Conservation (phyloP, 2,329 filamentous ascomycete genomes). For the Plenodomus tracheiphilus region DNA sequence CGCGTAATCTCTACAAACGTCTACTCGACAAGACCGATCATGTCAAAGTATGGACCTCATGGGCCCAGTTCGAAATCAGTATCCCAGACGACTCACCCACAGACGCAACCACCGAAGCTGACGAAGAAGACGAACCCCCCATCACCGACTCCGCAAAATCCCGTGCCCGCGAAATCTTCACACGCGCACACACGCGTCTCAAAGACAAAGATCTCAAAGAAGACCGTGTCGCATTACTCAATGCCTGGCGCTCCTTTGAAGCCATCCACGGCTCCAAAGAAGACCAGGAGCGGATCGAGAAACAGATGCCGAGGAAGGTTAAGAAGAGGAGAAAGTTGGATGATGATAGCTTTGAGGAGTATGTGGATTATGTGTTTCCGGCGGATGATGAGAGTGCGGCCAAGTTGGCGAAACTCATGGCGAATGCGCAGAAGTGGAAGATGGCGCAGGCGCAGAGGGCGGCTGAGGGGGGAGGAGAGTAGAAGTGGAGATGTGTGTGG, state of each 20-base stretch:
- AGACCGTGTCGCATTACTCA: conserved; percentile 87
- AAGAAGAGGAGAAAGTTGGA: conserved; percentile 92
- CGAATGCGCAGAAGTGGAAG: conserved; percentile 89
- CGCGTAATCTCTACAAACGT: conserved; percentile 82
- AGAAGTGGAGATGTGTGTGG: not conserved
- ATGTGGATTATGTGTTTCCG: conserved; percentile 95
- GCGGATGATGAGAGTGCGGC: conserved; percentile 87
- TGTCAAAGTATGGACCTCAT: conserved; percentile 99
- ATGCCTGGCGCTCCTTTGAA: conserved; percentile 92
- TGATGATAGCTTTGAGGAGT: conserved; percentile 94
- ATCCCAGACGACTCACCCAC: conserved; percentile 80
- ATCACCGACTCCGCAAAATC: conserved; percentile 83
- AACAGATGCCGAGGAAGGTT: conserved; percentile 89
- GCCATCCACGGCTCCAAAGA: conserved; percentile 74
- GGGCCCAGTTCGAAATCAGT: conserved; percentile 97
- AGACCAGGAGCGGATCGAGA: conserved; percentile 81
- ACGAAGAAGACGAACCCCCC: conserved; percentile 45
- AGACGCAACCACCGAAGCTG: conserved; percentile 49
- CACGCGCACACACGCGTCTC: conserved; percentile 82
- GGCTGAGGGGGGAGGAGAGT: not conserved
- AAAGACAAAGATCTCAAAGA: conserved; percentile 90
- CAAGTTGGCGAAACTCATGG: conserved; percentile 80
- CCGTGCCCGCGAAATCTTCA: conserved; percentile 81
- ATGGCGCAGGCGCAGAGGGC: conserved; percentile 49
- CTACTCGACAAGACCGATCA: conserved; percentile 94